Percentiles rank a stretch among this genome's conserved stretches.
phyloP scores from a whole-genome alignment of 2,329 filamentous ascomycete genomes.

The Botrytis medusae region DNA sequence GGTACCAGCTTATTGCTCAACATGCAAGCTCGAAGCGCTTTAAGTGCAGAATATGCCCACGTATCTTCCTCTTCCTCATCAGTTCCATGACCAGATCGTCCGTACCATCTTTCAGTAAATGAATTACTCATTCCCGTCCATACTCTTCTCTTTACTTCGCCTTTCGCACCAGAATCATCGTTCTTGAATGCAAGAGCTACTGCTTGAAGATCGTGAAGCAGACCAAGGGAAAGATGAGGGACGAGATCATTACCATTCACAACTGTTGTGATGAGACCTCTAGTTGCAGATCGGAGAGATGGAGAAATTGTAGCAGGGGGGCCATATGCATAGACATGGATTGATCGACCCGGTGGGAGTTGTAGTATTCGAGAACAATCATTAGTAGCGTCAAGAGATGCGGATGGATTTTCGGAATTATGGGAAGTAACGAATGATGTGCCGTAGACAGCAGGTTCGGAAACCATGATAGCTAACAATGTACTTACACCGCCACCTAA shows the following conservation, averaged over 20 bases:
- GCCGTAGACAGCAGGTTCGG: constrained; percentile 46
- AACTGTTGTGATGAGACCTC: constrained; percentile 72
- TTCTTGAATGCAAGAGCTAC: constrained; percentile 71
- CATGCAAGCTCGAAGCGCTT: constrained; percentile 66
- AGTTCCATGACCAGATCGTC: constrained; percentile 43
- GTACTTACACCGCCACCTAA: constrained; percentile 55
- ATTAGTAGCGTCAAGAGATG: constrained; percentile 46
- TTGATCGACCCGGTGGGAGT: constrained; percentile 66
- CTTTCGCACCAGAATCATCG: constrained; percentile 65
- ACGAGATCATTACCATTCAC: constrained; percentile 74
- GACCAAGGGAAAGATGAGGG: constrained; percentile 69
- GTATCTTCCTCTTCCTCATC: constrained; percentile 55
- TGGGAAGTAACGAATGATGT: constrained; percentile 56
- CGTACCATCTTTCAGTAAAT: constrained; percentile 61
- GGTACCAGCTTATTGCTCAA: constrained; percentile 68
- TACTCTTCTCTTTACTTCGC: constrained; percentile 64
- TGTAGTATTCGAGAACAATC: constrained; percentile 41
- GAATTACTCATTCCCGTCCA: constrained; percentile 65
- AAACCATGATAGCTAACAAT: constrained; percentile 55
- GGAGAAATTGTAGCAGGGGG: constrained; percentile 72
- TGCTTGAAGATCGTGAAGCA: constrained; percentile 73
- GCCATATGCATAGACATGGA: constrained; percentile 79
- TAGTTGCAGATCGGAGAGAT: constrained; percentile 66
- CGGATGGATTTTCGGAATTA: constrained; percentile 69
- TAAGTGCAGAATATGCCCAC: constrained; percentile 69